A percentile compares a stretch with the other conserved stretches of the same genome.
These are phyloP conservation scores for Microdochium nivale DNA, from an alignment of 2,329 filamentous ascomycete species.

Conservation along the genomic window DNA sequence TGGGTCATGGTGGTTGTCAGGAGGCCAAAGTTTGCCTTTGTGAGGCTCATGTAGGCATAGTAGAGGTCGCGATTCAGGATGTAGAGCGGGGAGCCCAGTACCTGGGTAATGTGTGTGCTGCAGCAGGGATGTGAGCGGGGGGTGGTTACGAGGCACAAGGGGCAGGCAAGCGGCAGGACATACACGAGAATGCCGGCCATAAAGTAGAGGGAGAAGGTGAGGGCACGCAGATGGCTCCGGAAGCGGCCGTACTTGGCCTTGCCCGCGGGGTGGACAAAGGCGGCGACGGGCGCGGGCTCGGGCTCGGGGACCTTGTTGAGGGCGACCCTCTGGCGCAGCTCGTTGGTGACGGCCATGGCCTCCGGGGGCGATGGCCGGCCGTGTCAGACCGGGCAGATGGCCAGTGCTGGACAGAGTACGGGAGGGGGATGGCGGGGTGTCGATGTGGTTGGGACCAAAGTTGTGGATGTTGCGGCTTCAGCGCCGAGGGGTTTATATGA, in stretches of 20 bases:
- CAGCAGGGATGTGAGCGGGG: constrained; percentile 1
- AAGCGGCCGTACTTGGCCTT: constrained; percentile 40
- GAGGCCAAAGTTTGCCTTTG: constrained; percentile 76
- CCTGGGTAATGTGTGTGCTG: constrained; percentile 62
- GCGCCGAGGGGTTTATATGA: too few species aligned
- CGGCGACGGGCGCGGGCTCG: constrained; percentile 19
- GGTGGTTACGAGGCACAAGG: neutral
- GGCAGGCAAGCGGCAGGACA: constrained; percentile 10
- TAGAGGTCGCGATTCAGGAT: constrained; percentile 68
- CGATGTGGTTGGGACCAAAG: too few species aligned
- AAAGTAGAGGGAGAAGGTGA: constrained; percentile 46
- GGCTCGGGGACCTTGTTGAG: constrained; percentile 6
- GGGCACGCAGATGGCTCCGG: constrained; percentile 41
- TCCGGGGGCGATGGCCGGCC: too few species aligned
- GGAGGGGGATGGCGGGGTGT: too few species aligned
- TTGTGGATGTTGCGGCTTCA: too few species aligned
- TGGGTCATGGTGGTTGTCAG: constrained; percentile 73
- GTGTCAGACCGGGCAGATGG: too few species aligned
- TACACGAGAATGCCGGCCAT: constrained; percentile 38
- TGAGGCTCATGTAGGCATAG: constrained; percentile 80
- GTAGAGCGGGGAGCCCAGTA: constrained; percentile 70
- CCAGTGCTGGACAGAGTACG: too few species aligned
- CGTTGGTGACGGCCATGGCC: constrained; percentile 21
- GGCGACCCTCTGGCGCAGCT: constrained; percentile 25
- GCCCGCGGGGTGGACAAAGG: constrained; percentile 42